Evolutionary conservation across 495 filamentous ascomycete species (phyloP), one percentile per base, ranked within the genome.

Genomic region (Jackrogersella minutella): DNA sequence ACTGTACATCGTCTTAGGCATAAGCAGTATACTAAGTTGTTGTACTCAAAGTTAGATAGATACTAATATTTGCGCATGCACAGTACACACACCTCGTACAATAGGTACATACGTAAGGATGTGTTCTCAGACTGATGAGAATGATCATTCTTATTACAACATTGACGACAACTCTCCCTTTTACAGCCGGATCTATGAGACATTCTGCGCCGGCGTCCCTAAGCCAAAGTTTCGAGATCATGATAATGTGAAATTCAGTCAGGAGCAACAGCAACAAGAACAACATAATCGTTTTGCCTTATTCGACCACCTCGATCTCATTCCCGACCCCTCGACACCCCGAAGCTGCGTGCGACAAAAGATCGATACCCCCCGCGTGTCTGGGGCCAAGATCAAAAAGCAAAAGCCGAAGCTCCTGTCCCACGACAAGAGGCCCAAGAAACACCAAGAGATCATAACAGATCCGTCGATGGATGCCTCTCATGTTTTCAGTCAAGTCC

Each of bases 401-500:
- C 53, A 31, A 19, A 59, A 40, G 28, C n/a, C 34, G 19, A 49
- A 31, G 44, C n/a, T 49, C 11, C 39, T 55, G 34, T 40, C 36
- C 49, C 24, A 39, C 54, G 46, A 63, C 37, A 10, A 17, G 9
- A 43, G 41, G 24, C 52, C 46, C 0, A 34, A 22, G 40, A 58
- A 52, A 59, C 33, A 49, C 8, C 28, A 54, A 11, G 17, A 58
- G 14, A 55, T 10, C 26, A 43, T 26, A 51, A 36, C 39, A 43
- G 50, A 52, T 16, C 30, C 47, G 16, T 28, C 50, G 22, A 86
- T 86, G 83, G 82, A 86, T 66, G 77, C 79, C 47, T 78, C 76
- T 54, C 76, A 77, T 66, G 70, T 84, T 52, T 81, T 84, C 62
- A 82, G 79, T 47, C 82, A 81, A 58, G 70, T 74, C 57, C 69